These are phyloP conservation scores for Apiospora sp. DNA, from an alignment of 2,329 filamentous ascomycete genomes.

Conservation along the genomic window DNA sequence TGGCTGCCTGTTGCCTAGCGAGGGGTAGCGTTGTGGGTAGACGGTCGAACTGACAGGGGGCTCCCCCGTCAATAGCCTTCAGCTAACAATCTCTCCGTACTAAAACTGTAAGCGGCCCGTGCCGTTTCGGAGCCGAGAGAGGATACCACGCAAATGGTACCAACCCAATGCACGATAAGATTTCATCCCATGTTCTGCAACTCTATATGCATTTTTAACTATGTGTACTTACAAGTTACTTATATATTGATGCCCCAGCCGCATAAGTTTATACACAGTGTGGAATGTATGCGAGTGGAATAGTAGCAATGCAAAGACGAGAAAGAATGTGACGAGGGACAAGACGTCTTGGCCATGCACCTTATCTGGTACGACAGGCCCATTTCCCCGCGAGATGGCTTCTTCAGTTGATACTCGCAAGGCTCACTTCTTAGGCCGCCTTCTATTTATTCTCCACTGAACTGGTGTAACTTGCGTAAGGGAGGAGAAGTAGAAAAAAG, in stretches of 20 bases:
- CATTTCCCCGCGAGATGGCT: too few relatives aligned
- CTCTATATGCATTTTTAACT: background rate
- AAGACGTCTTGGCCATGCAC: too few relatives aligned
- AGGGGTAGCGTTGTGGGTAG: background rate
- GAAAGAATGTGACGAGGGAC: too few relatives aligned
- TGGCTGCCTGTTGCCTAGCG: background rate
- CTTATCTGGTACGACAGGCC: too few relatives aligned
- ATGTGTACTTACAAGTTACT: background rate
- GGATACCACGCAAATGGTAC: background rate
- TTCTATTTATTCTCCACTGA: too few relatives aligned
- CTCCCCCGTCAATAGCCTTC: background rate
- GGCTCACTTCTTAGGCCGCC: too few relatives aligned
- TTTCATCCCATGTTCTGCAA: background rate
- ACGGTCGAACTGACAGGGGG: background rate
- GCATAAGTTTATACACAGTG: background rate
- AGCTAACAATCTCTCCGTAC: background rate
- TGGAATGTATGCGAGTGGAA: background rate
- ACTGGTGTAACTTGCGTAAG: too few relatives aligned
- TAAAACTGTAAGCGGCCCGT: background rate
- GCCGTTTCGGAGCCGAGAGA: background rate
- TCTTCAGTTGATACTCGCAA: too few relatives aligned
- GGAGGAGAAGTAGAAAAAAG: too few relatives aligned
- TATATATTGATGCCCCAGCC: background rate
- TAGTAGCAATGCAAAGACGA: too few relatives aligned
- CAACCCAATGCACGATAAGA: background rate